These are phyloP conservation scores for Myotisia sp. DNA, from an alignment of 2,329 filamentous ascomycete species.

Conservation along the genomic window DNA sequence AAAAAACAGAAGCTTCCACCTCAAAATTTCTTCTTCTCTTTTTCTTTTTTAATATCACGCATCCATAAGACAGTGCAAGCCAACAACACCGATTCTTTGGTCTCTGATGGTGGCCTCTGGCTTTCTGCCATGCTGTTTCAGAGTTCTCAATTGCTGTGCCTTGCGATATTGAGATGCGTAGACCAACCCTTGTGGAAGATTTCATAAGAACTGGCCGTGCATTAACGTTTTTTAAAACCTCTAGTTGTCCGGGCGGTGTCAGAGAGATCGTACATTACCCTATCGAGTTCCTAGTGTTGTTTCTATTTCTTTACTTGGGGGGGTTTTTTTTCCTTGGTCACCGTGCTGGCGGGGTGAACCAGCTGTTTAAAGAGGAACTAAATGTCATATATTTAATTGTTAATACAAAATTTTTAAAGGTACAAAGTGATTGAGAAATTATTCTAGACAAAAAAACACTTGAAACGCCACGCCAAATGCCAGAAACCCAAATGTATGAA, in stretches of 20 bases:
- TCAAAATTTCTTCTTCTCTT: conserved; percentile 17
- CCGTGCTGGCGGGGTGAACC: too few species aligned
- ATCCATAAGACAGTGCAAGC: conserved; percentile 78
- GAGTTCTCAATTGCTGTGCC: conserved; percentile 47
- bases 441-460: conserved; percentile 4
- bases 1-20: conserved; percentile 13
- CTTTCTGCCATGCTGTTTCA: conserved; percentile 54
- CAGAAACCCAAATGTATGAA: conserved; percentile 6
- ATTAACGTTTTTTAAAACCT: too few species aligned
- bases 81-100: conserved; percentile 37
- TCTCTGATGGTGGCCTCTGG: conserved; percentile 35
- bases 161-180: conserved; percentile 49
- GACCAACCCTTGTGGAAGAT: conserved; percentile 40
- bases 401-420: conserved; percentile 4
- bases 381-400: too few species aligned
- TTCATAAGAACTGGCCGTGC: conserved; percentile 62
- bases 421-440: conserved; percentile 4
- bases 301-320: neutral
- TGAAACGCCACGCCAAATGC: conserved; percentile 12
- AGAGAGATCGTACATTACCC: conserved; percentile 60
- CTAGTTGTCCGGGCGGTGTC: conserved; percentile 65
- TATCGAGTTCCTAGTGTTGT: conserved; percentile 1
- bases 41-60: conserved; percentile 43
- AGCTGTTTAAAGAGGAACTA: too few species aligned
- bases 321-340: too few species aligned